phyloP scores from a whole-genome alignment of 2,329 filamentous ascomycete genomes.

The Didymellaceae sp. region DNA sequence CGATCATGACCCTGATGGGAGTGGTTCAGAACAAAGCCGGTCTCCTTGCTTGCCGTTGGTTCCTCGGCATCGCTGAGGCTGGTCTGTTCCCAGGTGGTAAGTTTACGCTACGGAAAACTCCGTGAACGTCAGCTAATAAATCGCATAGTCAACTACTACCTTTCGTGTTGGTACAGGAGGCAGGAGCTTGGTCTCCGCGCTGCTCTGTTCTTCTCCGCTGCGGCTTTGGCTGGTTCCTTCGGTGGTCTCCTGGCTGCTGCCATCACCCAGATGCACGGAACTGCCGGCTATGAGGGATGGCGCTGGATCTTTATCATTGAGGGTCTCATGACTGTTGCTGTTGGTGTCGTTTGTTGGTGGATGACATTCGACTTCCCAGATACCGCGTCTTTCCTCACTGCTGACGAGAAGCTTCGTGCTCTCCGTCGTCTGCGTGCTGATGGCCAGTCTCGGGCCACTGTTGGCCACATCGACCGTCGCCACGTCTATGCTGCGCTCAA shows the following conservation, averaged over 20 bases:
- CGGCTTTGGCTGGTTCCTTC: slow-evolving; percentile 65
- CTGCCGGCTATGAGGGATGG: slow-evolving; percentile 54
- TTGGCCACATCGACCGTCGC: slow-evolving; percentile 43
- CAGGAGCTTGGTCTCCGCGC: slow-evolving; percentile 61
- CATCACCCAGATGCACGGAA: slow-evolving; percentile 67
- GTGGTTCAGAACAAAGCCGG: slow-evolving; percentile 50
- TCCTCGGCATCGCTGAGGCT: slow-evolving; percentile 49
- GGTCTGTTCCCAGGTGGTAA: slow-evolving; percentile 45
- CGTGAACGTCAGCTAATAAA: too few relatives aligned
- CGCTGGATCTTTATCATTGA: slow-evolving; percentile 51
- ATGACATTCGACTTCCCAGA: slow-evolving; percentile 71
- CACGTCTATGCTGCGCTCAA: slow-evolving; percentile 53
- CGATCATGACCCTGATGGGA: slow-evolving; percentile 59
- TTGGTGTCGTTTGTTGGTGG: slow-evolving; percentile 54
- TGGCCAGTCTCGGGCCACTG: slow-evolving; percentile 71
- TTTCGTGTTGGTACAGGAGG: slow-evolving; percentile 64
- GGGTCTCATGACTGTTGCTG: slow-evolving; percentile 46
- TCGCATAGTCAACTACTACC: slow-evolving; percentile 61
- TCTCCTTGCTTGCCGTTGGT: slow-evolving; percentile 46
- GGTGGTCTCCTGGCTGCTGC: slow-evolving; percentile 63
- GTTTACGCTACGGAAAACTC: too few relatives aligned
- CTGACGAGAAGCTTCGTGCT: slow-evolving; percentile 62
- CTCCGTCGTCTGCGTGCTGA: slow-evolving; percentile 69
- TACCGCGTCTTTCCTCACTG: slow-evolving; percentile 63
- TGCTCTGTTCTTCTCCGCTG: slow-evolving; percentile 66